A percentile compares a stretch with the other conserved stretches of the same genome.
Conservation (phyloP, 1,284 basidiomycete genomes). For the Tremellales sp. region DNA sequence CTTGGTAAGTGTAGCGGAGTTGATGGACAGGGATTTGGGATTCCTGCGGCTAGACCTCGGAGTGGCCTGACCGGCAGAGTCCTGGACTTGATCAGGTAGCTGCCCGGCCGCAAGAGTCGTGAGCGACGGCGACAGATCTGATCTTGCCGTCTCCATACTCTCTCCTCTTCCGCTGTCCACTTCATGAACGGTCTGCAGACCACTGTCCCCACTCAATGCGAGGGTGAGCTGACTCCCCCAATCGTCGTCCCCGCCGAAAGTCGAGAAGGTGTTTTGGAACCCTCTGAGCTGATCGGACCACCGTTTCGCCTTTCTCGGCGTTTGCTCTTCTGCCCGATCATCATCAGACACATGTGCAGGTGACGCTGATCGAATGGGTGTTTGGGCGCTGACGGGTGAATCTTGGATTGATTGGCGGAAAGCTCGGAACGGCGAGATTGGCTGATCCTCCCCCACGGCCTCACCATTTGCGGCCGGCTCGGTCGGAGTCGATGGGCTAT, state of each 20-base stretch:
- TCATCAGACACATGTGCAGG: neutral
- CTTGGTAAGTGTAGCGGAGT: too few species aligned
- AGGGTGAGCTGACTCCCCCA: slow-evolving; percentile 34
- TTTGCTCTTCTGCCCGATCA: neutral
- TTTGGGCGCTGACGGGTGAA: too few species aligned
- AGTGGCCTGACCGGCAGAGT: too few species aligned
- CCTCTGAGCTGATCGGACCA: slow-evolving; percentile 35
- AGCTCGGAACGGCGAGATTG: neutral
- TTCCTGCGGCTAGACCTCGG: too few species aligned
- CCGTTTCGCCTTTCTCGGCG: slow-evolving; percentile 10
- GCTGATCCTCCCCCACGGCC: neutral
- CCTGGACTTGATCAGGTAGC: too few species aligned
- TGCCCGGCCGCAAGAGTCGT: too few species aligned
- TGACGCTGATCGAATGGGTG: too few species aligned
- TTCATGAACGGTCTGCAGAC: neutral
- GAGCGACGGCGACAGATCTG: too few species aligned
- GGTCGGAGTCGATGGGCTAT: neutral
- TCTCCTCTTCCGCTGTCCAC: neutral
- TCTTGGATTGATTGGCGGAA: neutral
- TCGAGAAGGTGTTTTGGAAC: slow-evolving; percentile 25
- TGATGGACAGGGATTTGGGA: too few species aligned
- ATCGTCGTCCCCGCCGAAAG: slow-evolving; percentile 17
- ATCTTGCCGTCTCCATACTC: neutral
- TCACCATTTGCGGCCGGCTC: neutral
- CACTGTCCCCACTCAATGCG: slow-evolving; percentile 1